Evolutionary conservation across 257 asterid species (phyloP).

Genomic region (Coffea eugenioides): DNA sequence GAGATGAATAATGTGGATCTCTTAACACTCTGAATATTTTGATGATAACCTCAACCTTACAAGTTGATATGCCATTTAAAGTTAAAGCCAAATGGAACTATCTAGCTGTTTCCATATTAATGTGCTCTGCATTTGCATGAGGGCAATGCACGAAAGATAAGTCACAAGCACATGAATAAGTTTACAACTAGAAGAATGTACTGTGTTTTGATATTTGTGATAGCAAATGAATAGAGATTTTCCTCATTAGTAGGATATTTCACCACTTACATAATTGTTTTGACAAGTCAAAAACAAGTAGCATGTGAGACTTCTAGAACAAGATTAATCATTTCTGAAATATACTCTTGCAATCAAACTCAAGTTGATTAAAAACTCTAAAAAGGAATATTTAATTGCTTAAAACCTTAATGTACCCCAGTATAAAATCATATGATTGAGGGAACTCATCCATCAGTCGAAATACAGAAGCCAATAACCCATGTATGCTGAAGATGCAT

Average conservation of each 20-base stretch:
- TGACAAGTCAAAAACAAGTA: too few species aligned
- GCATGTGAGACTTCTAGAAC: background rate
- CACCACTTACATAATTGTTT: background rate
- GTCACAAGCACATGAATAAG: background rate
- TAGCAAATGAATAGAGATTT: background rate
- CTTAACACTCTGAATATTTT: background rate
- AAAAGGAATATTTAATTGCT: background rate
- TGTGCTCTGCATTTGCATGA: background rate
- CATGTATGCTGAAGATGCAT: constrained; percentile 3
- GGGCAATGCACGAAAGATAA: background rate
- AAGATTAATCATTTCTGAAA: background rate
- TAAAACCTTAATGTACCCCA: background rate
- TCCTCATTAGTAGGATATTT: background rate
- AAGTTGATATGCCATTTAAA: background rate
- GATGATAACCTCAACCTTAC: background rate
- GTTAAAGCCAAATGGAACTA: background rate
- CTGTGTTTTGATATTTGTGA: background rate
- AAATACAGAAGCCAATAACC: background rate
- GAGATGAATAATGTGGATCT: constrained; percentile 4
- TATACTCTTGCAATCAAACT: background rate
- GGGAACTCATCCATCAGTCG: background rate
- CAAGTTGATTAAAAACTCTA: background rate
- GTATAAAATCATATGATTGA: background rate
- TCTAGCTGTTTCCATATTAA: background rate
- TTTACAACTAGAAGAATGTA: background rate